A percentile compares a stretch with the other conserved stretches of the same genome.
phyloP scores from a whole-genome alignment of 2,329 filamentous ascomycete species.

The Colletotrichum sp. region DNA sequence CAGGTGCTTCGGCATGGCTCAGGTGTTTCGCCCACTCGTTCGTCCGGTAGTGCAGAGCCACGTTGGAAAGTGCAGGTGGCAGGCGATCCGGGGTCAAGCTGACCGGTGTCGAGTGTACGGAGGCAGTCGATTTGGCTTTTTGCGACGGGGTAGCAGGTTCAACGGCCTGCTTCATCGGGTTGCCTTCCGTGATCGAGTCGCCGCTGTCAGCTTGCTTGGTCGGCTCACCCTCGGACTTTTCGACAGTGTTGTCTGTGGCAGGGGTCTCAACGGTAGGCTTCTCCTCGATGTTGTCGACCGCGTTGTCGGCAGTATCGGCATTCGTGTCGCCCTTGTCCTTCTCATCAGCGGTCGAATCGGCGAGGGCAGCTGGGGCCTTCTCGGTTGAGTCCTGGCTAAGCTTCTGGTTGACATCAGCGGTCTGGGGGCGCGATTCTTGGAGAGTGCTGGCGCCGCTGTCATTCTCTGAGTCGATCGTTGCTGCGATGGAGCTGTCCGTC shows the following conservation, averaged over 20 bases:
- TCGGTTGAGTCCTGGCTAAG: conserved; percentile 29
- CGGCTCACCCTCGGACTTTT: conserved; percentile 23
- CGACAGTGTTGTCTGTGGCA: conserved; percentile 15
- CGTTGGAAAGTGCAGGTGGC: conserved; percentile 73
- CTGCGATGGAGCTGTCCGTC: conserved; percentile 60
- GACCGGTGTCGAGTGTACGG: conserved; percentile 45
- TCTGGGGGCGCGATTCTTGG: conserved; percentile 26
- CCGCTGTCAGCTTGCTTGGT: conserved; percentile 24
- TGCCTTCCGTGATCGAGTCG: conserved; percentile 5
- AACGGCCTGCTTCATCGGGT: conserved; percentile 2
- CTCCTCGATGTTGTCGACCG: conserved; percentile 29
- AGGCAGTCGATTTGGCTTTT: conserved; percentile 45
- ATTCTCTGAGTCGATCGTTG: conserved; percentile 62
- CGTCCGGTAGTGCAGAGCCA: conserved; percentile 84
- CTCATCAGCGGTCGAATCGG: not conserved
- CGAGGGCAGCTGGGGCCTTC: not conserved
- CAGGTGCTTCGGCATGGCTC: conserved; percentile 75
- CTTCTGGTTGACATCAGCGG: conserved; percentile 46
- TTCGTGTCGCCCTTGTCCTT: conserved; percentile 7
- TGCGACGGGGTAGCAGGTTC: conserved; percentile 28
- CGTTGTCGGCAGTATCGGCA: conserved; percentile 30
- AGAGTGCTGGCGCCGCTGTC: conserved; percentile 40
- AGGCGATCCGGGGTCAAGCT: conserved; percentile 66
- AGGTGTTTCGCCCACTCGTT: conserved; percentile 98
- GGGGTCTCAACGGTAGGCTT: conserved; percentile 16